Evolutionary conservation across 176 grass and related monocot species (phyloP), one percentile per base, ranked within the genome.

Genomic region (Carex myosuroides): DNA sequence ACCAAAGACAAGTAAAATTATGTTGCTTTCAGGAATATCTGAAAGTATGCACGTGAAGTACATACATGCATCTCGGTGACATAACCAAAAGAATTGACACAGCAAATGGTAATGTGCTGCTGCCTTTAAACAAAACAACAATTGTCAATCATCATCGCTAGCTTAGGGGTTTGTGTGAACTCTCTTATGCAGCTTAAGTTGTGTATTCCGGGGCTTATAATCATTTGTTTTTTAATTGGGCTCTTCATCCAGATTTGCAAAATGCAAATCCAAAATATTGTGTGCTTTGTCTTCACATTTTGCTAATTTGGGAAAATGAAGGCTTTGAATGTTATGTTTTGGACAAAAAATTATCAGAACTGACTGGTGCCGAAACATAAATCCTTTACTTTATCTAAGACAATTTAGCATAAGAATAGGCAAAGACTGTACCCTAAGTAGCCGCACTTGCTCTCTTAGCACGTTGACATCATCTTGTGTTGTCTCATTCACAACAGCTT

Each of bases 401-500:
- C 2, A 42, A 42, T 6, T 41, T 18, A 22, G 41, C 58, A 54
- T 22, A 59, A 70, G 70, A 85, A 79, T 86, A 8, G 63, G 85
- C 10, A 24, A 13, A 52, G 79, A 52, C 39, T 68, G 21, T 89
- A 99, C 96, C 91, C 94, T 95, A 55, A 99, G 83, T 20, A 92
- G 89, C 29, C 87, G 92, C 24, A 99, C 92, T 88, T 99, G 93
- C 58, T 95, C 91, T 58, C 88, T 91, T 80, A 99, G 66, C 3
- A 84, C 80, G 70, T 99, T 92, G 46, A 99, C 89, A 87, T 99
- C 96, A 53, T 99, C 96, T 61, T 93, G 83, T 42, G 86, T 95
- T 77, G 93, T 88, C 86, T 99, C 96, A 84, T 99, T 99, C 21
- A 99, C 77, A 44, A 99, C 55, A 29, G 96, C 96, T 60, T 95